These are phyloP conservation scores for Laburnicola sp. DNA, from an alignment of 2,329 filamentous ascomycete genomes.

Conservation along the genomic window DNA sequence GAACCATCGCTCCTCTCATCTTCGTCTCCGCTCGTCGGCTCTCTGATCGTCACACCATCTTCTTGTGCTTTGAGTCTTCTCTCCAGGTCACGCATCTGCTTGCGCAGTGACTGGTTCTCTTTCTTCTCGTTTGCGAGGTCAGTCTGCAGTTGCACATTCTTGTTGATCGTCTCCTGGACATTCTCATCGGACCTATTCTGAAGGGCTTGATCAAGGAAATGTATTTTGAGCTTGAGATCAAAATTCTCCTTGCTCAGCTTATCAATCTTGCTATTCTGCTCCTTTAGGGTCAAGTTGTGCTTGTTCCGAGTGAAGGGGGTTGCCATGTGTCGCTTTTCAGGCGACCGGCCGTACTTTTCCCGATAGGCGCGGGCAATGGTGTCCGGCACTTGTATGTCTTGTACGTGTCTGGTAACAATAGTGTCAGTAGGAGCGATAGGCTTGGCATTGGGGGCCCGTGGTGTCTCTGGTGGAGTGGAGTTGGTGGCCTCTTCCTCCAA, in stretches of 20 bases:
- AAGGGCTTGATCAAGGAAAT: conserved; percentile 91
- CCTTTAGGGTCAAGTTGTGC: conserved; percentile 77
- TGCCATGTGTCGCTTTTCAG: conserved; percentile 58
- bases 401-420: conserved; percentile 82
- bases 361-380: conserved; percentile 85
- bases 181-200: conserved; percentile 94
- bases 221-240: conserved; percentile 92
- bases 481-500: conserved; percentile 62
- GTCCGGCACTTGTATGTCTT: conserved; percentile 87
- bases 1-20: conserved; percentile 59
- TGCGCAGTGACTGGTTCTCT: conserved; percentile 81
- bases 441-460: conserved; percentile 59
- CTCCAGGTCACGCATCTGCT: conserved; percentile 83
- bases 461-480: conserved; percentile 65
- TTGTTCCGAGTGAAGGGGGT: conserved; percentile 46
- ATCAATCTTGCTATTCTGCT: conserved; percentile 97
- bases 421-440: conserved; percentile 76
- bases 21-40: conserved; percentile 50
- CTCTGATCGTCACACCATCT: conserved; percentile 53
- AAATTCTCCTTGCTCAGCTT: conserved; percentile 97
- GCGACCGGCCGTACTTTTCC: conserved; percentile 68
- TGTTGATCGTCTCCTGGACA: conserved; percentile 96
- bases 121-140: conserved; percentile 85
- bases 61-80: conserved; percentile 68
- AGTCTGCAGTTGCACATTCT: conserved; percentile 94